Evolutionary conservation across 75 land plant species (phyloP).

Genomic region (Azolla pinnata): DNA sequence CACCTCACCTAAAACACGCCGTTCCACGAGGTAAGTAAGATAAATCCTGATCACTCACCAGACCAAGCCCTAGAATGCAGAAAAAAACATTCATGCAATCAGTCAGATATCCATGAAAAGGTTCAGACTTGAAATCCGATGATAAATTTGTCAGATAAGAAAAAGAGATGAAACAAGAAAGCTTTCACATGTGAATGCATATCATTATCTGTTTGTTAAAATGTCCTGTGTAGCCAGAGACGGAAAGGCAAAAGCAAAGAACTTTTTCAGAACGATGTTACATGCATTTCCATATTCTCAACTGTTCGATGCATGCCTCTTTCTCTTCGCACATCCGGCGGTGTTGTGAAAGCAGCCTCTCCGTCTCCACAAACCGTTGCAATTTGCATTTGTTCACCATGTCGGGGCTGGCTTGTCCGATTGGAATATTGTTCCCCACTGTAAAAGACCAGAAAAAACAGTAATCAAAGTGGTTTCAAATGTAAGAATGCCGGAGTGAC

Average conservation of each 20-base stretch:
- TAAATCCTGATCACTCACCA: no score
- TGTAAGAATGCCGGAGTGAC: background rate
- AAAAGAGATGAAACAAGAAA: no score
- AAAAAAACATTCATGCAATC: no score
- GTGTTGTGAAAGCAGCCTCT: conserved; percentile 40
- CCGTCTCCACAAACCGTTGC: conserved; percentile 41
- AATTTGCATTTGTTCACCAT: conserved; percentile 41
- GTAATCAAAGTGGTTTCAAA: no score
- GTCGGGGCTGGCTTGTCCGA: conserved; percentile 46
- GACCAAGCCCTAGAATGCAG: no score
- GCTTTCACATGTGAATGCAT: no score
- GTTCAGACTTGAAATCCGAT: no score
- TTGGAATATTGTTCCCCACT: conserved; percentile 63
- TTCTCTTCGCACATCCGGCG: conserved; percentile 26
- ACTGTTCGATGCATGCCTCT: conserved; percentile 23
- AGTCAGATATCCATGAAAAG: no score
- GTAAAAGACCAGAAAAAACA: conserved; percentile 5
- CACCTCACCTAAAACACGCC: background rate
- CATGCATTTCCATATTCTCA: background rate
- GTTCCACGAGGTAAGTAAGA: no score
- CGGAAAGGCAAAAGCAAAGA: background rate
- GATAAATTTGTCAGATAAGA: no score
- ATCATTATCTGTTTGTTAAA: no score
- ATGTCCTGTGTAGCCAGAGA: no score
- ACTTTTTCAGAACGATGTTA: background rate